These are phyloP conservation scores for Orbilia javanica DNA, from an alignment of 2,329 filamentous ascomycete genomes.

Conservation along the genomic window DNA sequence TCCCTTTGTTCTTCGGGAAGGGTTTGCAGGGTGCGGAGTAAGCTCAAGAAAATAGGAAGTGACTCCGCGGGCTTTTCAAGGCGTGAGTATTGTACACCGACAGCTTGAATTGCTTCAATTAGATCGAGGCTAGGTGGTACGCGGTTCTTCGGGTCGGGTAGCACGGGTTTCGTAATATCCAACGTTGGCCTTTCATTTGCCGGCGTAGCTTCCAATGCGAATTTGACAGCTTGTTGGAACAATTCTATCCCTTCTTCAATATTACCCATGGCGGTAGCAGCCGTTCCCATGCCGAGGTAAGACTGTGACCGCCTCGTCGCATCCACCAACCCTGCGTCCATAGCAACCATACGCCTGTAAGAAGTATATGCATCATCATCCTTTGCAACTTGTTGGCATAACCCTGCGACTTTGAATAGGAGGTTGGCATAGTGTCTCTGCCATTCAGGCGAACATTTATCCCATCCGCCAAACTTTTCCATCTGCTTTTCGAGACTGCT, in stretches of 20 bases:
- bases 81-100: conserved; percentile 40
- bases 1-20: conserved; percentile 55
- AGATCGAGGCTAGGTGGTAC: conserved; percentile 33
- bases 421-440: conserved; percentile 35
- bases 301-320: conserved; percentile 38
- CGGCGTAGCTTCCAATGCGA: conserved; percentile 38
- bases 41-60: conserved; percentile 50
- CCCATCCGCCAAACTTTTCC: conserved; percentile 50
- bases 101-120: conserved; percentile 43
- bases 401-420: conserved; percentile 34
- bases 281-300: conserved; percentile 36
- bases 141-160: conserved; percentile 41
- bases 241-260: conserved; percentile 28
- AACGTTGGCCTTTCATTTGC: conserved; percentile 18
- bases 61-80: conserved; percentile 39
- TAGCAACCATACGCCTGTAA: conserved; percentile 46
- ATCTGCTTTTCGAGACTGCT: conserved; percentile 47
- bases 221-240: conserved; percentile 40
- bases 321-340: conserved; percentile 41
- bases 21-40: conserved; percentile 45
- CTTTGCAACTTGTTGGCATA: conserved; percentile 30
- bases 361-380: conserved; percentile 48
- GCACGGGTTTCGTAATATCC: conserved; percentile 34
- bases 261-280: conserved; percentile 22
- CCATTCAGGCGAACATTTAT: conserved; percentile 41